phyloP scores from a whole-genome alignment of 1,139 yeast genomes.

The Taphrina wiesneri region DNA sequence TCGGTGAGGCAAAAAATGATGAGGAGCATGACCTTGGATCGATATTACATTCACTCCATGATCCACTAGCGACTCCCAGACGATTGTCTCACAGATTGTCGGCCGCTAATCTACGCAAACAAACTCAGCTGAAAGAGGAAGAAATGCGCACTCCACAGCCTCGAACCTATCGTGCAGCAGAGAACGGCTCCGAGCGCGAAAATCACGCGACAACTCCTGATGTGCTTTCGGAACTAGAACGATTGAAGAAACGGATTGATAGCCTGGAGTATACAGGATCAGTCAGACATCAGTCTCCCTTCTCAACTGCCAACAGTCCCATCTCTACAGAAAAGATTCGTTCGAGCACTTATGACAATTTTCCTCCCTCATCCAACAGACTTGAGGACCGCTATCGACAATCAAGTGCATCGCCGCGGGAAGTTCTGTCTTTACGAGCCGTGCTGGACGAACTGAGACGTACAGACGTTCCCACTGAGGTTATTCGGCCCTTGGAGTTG shows the following conservation, averaged over 20 bases:
- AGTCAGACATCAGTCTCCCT: not conserved
- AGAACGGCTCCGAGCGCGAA: not conserved
- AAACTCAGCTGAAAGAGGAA: not conserved
- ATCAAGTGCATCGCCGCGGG: not conserved
- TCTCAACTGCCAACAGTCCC: not conserved
- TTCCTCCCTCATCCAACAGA: not conserved
- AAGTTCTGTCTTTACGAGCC: not conserved
- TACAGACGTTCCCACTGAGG: not conserved
- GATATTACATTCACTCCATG: not conserved
- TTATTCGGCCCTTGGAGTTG: conserved; percentile 14
- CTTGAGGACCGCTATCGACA: not conserved
- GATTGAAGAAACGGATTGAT: not conserved
- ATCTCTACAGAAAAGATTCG: not conserved
- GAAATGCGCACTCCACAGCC: conserved; percentile 13
- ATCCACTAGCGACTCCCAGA: not conserved
- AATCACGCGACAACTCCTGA: not conserved
- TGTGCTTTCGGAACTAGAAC: conserved; percentile 4
- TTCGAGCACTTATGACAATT: not conserved
- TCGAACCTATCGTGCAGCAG: not conserved
- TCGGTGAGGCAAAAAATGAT: not conserved
- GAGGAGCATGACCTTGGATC: not conserved
- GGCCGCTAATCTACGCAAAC: conserved; percentile 7
- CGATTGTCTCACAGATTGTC: conserved; percentile 1
- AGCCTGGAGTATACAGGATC: not conserved
- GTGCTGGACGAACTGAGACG: not conserved